Evolutionary conservation across 768 basidiomycete genomes (phyloP), one percentile per base, ranked within the genome.

Genomic region (Dentipellis sp.): DNA sequence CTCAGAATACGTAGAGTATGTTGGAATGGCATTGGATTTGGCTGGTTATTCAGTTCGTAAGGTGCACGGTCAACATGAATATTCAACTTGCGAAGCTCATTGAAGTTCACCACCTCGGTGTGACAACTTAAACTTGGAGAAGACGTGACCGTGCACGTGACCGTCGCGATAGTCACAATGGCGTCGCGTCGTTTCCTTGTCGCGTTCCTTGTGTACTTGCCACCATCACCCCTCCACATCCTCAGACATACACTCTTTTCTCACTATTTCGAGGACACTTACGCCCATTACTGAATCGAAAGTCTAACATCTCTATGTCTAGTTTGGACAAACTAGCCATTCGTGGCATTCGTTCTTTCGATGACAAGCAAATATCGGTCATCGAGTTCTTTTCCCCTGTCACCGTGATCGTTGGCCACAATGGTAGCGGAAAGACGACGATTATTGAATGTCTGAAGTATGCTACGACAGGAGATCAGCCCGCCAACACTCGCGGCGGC

Each of bases 401-500:
- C 55, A 99, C 97, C 0, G 94, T 99, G 70, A 98, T 99, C 58
- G 94, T 98, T 2, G 97, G 97, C 2, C 91, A 94, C 74, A 99
- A 99, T 71, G 97, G 97, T 16, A 94, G 91, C 63, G 97, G 97
- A 46, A 99, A 99, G 74, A 99, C 97, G 2, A 99, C 95, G 0
- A 90, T 98, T 67, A 98, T 99, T 70, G 97, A 99, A 77, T 98
- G 95, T 72, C 81, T 99, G 69, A 98, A 98, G 75, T 99, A 99
- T 68, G 93, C 92, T 10, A 97, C 97, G 0, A 99, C 97, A 0
- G 97, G 97, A 29, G 95, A 98, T 69, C 88, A 98, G 63, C 97
- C 97, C 0, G 91, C 97, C 1, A 95, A 95, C 66, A 92, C 94
- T 21, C 92, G 94, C 58, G 95, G 95, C 35, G 97, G 95, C n/a